Evolutionary conservation across 2,329 filamentous ascomycete species (phyloP).

Genomic region (Hymenoscyphus fraxineus): DNA sequence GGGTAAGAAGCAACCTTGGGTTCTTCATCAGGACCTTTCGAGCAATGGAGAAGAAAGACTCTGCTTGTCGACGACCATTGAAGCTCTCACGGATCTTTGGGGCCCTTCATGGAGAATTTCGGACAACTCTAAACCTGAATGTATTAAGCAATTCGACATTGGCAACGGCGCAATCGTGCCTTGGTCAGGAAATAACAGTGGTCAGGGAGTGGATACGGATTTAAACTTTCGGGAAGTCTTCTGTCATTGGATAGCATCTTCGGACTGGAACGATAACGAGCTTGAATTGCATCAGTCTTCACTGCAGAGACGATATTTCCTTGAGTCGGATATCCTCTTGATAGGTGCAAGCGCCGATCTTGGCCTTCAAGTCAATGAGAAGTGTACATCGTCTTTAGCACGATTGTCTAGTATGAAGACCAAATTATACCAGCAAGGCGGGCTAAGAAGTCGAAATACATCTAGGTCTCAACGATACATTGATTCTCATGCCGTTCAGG

Average conservation of each 20-base stretch:
- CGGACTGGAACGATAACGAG: constrained; percentile 6
- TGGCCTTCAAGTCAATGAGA: background rate
- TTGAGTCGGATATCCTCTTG: background rate
- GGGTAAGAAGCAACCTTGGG: constrained; percentile 7
- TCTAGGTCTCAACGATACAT: constrained; percentile 6
- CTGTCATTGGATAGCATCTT: constrained; percentile 15
- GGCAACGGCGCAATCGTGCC: constrained; percentile 20
- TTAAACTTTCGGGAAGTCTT: constrained; percentile 3
- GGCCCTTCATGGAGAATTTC: constrained; percentile 15
- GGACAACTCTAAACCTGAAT: background rate
- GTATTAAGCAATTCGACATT: constrained; percentile 18
- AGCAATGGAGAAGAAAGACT: constrained; percentile 5
- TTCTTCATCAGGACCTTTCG: constrained; percentile 6
- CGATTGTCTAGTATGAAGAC: background rate
- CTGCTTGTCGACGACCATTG: constrained; percentile 12
- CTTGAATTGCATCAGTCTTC: background rate
- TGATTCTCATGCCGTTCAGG: constrained; percentile 17
- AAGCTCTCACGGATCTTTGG: constrained; percentile 15
- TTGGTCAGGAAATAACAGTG: constrained; percentile 8
- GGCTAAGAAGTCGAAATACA: constrained; percentile 12
- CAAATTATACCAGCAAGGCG: constrained; percentile 4
- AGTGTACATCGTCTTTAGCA: background rate
- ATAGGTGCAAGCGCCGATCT: background rate
- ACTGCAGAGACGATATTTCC: background rate
- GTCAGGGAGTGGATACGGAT: background rate